phyloP scores from a whole-genome alignment of 805 yeast species.

The Cyberlindnera japonica region DNA sequence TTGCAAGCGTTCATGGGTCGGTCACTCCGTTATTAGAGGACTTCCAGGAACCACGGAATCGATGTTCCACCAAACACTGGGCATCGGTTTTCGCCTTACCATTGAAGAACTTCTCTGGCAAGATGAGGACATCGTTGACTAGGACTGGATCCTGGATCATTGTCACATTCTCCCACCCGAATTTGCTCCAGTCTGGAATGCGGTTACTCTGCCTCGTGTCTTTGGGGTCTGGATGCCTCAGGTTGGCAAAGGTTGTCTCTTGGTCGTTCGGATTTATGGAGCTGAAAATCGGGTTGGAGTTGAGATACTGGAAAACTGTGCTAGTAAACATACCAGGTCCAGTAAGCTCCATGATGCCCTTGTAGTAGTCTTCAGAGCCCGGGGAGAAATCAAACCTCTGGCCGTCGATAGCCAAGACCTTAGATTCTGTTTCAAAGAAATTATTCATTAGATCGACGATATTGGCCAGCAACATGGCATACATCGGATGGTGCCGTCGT shows the following conservation, averaged over 20 bases:
- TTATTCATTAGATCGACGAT: conserved; percentile 50
- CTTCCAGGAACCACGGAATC: conserved; percentile 19
- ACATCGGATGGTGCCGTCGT: conserved; percentile 58
- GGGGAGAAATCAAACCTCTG: conserved; percentile 33
- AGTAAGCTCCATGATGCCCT: conserved; percentile 54
- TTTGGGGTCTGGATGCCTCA: conserved; percentile 10
- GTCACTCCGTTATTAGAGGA: too few species aligned
- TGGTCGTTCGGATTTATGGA: conserved; percentile 16
- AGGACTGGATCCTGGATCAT: conserved; percentile 17
- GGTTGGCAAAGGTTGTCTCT: conserved; percentile 1
- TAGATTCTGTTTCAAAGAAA: conserved; percentile 30
- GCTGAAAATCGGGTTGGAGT: conserved; percentile 4
- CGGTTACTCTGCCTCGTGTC: conserved; percentile 9
- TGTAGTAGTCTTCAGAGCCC: conserved; percentile 56
- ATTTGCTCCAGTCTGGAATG: conserved; percentile 9
- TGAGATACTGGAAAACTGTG: conserved; percentile 21
- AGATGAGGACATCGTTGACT: conserved; percentile 17
- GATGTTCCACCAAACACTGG: conserved; percentile 15
- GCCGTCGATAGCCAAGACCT: conserved; percentile 26
- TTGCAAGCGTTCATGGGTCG: too few species aligned
- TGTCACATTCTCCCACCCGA: conserved; percentile 26
- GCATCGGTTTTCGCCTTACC: conserved; percentile 12
- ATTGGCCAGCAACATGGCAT: conserved; percentile 49
- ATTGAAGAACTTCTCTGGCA: conserved; percentile 20
- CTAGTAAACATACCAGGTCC: conserved; percentile 53